Evolutionary conservation across 2,329 filamentous ascomycete species (phyloP).

Genomic region (Hypoxylon sp.): DNA sequence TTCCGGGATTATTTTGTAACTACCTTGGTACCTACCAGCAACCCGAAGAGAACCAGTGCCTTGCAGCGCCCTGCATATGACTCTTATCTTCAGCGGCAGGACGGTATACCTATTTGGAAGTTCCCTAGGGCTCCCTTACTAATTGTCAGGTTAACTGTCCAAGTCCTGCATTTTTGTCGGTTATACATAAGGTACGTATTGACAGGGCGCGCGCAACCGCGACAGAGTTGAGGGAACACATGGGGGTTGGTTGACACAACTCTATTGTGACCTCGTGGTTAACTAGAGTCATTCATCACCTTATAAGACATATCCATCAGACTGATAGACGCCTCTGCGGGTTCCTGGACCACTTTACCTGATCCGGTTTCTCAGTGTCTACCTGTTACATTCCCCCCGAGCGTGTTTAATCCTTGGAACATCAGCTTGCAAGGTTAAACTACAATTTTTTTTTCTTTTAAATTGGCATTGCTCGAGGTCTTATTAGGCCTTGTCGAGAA

Average conservation of each 20-base stretch:
- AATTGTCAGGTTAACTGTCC: conserved; percentile 27
- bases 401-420: conserved; percentile 21
- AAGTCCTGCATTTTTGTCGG: conserved; percentile 4
- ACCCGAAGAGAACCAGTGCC: conserved; percentile 34
- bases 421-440: conserved; percentile 40
- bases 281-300: conserved; percentile 38
- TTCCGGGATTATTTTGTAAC: conserved; percentile 26
- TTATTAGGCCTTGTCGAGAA: conserved; percentile 30
- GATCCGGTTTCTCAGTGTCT: conserved; percentile 36
- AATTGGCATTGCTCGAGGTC: conserved; percentile 21
- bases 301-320: conserved; percentile 21
- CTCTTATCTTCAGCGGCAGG: conserved; percentile 39
- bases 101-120: conserved; percentile 28
- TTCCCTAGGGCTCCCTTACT: conserved; percentile 20
- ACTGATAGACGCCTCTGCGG: conserved; percentile 35
- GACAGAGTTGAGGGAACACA: conserved; percentile 28
- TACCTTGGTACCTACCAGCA: conserved; percentile 6
- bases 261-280: conserved; percentile 41
- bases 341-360: conserved; percentile 43
- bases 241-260: conserved; percentile 30
- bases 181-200: conserved; percentile 19
- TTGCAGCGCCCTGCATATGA: conserved; percentile 42
- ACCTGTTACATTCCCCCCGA: conserved; percentile 36
- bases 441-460: neutral
- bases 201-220: conserved; percentile 37